Conservation (phyloP, 345 rosid species). For the Firmiana major region DNA sequence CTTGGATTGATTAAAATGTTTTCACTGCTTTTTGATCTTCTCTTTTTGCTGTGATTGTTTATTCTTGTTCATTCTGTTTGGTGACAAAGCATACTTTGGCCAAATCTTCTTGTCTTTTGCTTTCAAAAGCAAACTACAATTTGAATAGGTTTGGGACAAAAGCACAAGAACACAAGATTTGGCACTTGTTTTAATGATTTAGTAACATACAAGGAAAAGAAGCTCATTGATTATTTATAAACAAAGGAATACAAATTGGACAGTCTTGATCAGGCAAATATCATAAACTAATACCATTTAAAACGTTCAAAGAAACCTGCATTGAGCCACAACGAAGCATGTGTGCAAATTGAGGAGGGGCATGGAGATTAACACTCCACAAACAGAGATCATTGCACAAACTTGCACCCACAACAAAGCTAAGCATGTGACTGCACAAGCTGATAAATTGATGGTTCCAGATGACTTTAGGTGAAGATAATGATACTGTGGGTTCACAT, state of each 20-base stretch:
- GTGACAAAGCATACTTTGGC: not conserved
- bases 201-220: not conserved
- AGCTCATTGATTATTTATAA: not conserved
- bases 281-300: not conserved
- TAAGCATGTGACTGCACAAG: not conserved
- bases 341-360: not conserved
- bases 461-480: not conserved
- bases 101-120: conserved; percentile 7
- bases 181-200: not conserved
- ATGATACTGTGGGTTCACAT: too few relatives aligned
- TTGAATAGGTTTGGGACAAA: not conserved
- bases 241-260: not conserved
- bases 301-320: not conserved
- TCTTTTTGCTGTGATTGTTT: too few relatives aligned
- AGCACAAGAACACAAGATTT: conserved; percentile 18
- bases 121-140: not conserved
- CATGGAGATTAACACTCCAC: not conserved
- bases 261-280: not conserved
- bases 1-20: conserved; percentile 15
- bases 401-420: not conserved
- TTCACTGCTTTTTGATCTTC: not conserved
- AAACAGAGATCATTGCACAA: not conserved
- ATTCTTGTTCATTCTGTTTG: too few relatives aligned
- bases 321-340: too few relatives aligned
- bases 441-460: not conserved